These are phyloP conservation scores for Hydnomerulius pinastri DNA, from an alignment of 768 basidiomycete genomes.

Conservation along the genomic window DNA sequence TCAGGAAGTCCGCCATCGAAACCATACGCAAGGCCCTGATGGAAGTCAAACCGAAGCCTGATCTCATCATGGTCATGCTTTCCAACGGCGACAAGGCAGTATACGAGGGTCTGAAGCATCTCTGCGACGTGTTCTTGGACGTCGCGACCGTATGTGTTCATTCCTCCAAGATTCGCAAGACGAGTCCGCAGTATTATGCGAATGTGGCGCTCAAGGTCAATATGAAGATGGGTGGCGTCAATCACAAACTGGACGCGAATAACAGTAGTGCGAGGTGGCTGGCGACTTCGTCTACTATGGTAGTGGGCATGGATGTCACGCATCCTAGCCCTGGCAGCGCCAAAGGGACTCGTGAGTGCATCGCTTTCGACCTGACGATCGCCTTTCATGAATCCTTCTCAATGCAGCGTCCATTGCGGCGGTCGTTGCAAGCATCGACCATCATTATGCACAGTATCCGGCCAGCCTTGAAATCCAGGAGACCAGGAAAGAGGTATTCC, in stretches of 20 bases:
- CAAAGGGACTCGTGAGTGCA: constrained; percentile 42
- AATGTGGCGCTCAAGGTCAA: constrained; percentile 59
- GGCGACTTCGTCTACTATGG: constrained; percentile 44
- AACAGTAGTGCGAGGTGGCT: constrained; percentile 44
- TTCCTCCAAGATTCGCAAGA: constrained; percentile 67
- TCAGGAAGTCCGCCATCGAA: constrained; percentile 50
- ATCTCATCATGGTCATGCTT: constrained; percentile 47
- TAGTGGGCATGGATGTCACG: constrained; percentile 67
- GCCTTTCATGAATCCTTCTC: not conserved
- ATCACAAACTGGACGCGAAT: constrained; percentile 45
- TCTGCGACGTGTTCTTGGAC: constrained; percentile 51
- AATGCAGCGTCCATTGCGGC: constrained; percentile 49
- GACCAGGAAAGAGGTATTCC: constrained; percentile 68
- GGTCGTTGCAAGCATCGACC: constrained; percentile 51
- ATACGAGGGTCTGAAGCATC: constrained; percentile 53
- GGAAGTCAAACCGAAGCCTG: constrained; percentile 41
- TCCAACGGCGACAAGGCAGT: constrained; percentile 48
- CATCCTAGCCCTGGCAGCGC: constrained; percentile 79
- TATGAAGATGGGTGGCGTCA: constrained; percentile 56
- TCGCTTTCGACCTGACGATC: not conserved
- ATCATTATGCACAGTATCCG: constrained; percentile 49
- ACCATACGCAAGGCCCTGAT: constrained; percentile 45
- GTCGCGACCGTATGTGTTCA: constrained; percentile 74
- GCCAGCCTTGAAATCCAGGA: constrained; percentile 51
- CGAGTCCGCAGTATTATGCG: constrained; percentile 54